Evolutionary conservation across 2,329 filamentous ascomycete species (phyloP).

Genomic region (Calonectria honghensis): DNA sequence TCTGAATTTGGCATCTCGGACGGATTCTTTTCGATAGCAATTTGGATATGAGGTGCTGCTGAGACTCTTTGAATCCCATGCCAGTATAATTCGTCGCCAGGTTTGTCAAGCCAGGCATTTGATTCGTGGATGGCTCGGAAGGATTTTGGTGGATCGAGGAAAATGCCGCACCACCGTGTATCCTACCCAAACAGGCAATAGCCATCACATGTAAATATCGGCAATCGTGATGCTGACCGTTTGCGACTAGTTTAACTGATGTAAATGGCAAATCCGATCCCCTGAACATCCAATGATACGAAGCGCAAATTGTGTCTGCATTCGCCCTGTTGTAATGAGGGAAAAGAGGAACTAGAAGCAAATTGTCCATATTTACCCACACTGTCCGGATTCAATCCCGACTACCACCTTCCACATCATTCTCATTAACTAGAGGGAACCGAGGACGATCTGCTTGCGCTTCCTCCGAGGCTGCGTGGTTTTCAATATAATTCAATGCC

Average conservation of each 20-base stretch:
- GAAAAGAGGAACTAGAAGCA: neutral
- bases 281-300: neutral
- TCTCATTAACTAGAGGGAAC: no score
- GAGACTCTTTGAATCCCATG: neutral
- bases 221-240: neutral
- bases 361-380: neutral
- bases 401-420: neutral
- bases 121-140: neutral
- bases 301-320: neutral
- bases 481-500: neutral
- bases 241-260: neutral
- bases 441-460: neutral
- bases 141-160: slow-evolving; percentile 8
- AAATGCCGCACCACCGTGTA: slow-evolving; percentile 3
- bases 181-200: neutral
- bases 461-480: neutral
- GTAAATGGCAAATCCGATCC: neutral
- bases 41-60: neutral
- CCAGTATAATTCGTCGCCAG: neutral
- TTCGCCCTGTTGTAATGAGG: neutral
- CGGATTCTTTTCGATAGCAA: neutral
- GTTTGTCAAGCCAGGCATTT: neutral
- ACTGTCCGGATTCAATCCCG: no score
- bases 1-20: neutral
- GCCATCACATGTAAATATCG: neutral